phyloP scores from a whole-genome alignment of 176 grass and related monocot species.

The Alloteropsis semialata region DNA sequence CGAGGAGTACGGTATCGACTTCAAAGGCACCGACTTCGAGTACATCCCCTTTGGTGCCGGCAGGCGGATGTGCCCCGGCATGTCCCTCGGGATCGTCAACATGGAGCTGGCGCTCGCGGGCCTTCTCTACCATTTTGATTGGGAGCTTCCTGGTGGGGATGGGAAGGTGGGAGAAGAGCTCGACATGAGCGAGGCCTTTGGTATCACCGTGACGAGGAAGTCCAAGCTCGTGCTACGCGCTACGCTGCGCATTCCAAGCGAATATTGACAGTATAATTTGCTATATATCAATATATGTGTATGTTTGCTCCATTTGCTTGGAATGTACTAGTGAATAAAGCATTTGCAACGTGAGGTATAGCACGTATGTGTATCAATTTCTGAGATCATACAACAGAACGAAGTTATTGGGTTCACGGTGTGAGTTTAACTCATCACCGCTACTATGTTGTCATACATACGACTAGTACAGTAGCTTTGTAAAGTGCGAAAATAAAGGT shows the following conservation, averaged over 20 bases:
- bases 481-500: too few relatives aligned
- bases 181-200: background rate
- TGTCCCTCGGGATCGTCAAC: background rate
- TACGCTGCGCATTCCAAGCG: background rate
- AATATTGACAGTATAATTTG: too few relatives aligned
- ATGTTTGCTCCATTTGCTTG: too few relatives aligned
- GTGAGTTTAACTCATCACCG: too few relatives aligned
- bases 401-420: too few relatives aligned
- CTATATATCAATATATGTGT: too few relatives aligned
- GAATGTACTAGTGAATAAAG: too few relatives aligned
- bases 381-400: too few relatives aligned
- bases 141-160: background rate
- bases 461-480: too few relatives aligned
- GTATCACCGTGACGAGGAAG: background rate
- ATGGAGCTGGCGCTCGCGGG: conserved; percentile 11
- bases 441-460: too few relatives aligned
- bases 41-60: conserved; percentile 10
- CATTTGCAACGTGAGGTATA: too few relatives aligned
- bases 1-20: background rate
- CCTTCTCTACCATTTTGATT: conserved; percentile 20
- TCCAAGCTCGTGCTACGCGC: background rate
- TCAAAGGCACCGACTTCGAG: background rate
- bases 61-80: conserved; percentile 4
- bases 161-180: background rate
- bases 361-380: too few relatives aligned